Percentiles rank a stretch among this genome's conserved stretches.
These are phyloP conservation scores for Penicillium sumatraense DNA, from an alignment of 2,329 filamentous ascomycete genomes.

Conservation along the genomic window DNA sequence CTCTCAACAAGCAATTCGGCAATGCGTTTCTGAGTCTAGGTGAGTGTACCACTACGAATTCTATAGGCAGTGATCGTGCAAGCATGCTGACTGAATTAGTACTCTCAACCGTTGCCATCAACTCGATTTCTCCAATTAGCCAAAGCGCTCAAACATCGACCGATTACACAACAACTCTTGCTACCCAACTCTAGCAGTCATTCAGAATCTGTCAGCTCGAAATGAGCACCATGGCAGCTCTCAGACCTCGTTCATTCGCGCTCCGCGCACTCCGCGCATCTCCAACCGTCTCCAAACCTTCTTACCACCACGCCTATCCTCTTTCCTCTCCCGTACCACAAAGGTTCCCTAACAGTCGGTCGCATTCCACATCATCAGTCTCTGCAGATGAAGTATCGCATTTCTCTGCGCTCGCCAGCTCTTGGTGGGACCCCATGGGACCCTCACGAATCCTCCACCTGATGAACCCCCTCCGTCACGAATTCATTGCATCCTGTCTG, in stretches of 20 bases:
- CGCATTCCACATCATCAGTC: slow-evolving; percentile 66
- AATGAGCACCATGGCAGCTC: slow-evolving; percentile 16
- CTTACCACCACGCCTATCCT: slow-evolving; percentile 4
- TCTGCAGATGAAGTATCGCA: slow-evolving; percentile 89
- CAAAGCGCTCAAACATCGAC: neutral
- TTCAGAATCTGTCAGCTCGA: neutral
- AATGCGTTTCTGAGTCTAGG: neutral
- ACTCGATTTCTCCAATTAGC: neutral
- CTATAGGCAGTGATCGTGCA: neutral
- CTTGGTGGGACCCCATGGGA: slow-evolving; percentile 97
- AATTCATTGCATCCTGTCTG: slow-evolving; percentile 81
- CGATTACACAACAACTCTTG: neutral
- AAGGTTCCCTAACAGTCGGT: slow-evolving; percentile 17
- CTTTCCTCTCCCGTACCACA: neutral
- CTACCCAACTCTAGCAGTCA: neutral
- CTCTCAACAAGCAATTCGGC: neutral
- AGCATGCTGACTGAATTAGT: neutral
- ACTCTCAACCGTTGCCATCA: neutral
- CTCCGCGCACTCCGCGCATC: slow-evolving; percentile 15
- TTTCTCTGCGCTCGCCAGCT: slow-evolving; percentile 89
- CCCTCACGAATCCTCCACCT: slow-evolving; percentile 90
- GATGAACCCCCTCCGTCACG: slow-evolving; percentile 96
- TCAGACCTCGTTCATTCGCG: slow-evolving; percentile 8
- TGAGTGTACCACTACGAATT: neutral
- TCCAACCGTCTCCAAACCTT: slow-evolving; percentile 1